Evolutionary conservation across 768 basidiomycete species (phyloP).

Genomic region (Grammothele lineata): DNA sequence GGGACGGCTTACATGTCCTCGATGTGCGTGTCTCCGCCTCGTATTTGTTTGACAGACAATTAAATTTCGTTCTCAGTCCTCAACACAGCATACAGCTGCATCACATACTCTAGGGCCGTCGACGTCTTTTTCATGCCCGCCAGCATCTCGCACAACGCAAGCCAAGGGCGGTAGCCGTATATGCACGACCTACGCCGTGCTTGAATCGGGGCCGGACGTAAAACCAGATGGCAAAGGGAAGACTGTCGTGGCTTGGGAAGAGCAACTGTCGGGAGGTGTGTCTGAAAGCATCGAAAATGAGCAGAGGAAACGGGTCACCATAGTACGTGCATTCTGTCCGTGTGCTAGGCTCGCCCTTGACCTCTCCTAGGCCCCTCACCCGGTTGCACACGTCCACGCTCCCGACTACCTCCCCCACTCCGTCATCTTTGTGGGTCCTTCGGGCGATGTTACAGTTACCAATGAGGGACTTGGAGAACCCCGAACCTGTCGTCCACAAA

Average conservation of each 20-base stretch:
- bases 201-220: conserved; percentile 46
- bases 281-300: conserved; percentile 23
- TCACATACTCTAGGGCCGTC: conserved; percentile 72
- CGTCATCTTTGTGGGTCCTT: conserved; percentile 31
- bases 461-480: conserved; percentile 26
- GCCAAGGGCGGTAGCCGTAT: conserved; percentile 28
- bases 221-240: conserved; percentile 37
- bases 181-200: conserved; percentile 53
- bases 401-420: conserved; percentile 24
- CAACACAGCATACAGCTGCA: conserved; percentile 58
- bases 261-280: conserved; percentile 32
- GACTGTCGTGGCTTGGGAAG: conserved; percentile 61
- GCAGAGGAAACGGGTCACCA: conserved; percentile 36
- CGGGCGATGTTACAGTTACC: conserved; percentile 31
- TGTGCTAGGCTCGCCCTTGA: no score
- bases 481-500: conserved; percentile 16
- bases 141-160: conserved; percentile 39
- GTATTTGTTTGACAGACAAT: no score
- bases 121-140: conserved; percentile 54
- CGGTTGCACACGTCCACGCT: conserved; percentile 35
- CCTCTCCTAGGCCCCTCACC: conserved; percentile 38
- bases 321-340: conserved; percentile 43
- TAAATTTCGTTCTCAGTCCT: conserved; percentile 38
- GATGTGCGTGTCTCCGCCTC: conserved; percentile 53
- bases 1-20: conserved; percentile 71